A percentile compares a stretch with the other conserved stretches of the same genome.
Evolutionary conservation across 129 eudicot species (phyloP).

Genomic region (Heracleum sosnowskyi): DNA sequence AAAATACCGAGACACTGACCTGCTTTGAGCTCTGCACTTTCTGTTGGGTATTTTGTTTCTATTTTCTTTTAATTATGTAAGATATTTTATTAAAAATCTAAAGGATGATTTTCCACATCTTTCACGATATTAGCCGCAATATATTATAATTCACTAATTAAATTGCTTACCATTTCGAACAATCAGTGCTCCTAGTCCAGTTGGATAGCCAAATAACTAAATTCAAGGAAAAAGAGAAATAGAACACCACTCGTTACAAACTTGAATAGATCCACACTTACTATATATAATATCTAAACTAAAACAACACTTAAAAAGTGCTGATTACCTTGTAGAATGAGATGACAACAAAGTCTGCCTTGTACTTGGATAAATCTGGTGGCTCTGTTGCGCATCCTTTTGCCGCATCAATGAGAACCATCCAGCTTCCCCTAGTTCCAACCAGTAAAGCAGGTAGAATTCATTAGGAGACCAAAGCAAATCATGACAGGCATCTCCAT

Average conservation of each 20-base stretch:
- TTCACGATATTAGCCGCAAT: neutral
- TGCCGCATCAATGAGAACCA: conserved; percentile 94
- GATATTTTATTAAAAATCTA: neutral
- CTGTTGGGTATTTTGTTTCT: neutral
- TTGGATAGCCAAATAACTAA: conserved; percentile 94
- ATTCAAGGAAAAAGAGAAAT: conserved; percentile 13
- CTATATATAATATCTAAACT: neutral
- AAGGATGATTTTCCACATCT: neutral
- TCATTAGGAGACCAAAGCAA: neutral
- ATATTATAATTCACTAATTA: conserved; percentile 2
- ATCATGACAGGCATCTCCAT: conserved; percentile 8
- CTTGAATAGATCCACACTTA: neutral
- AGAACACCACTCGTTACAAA: neutral
- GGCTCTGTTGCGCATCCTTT: conserved; percentile 90
- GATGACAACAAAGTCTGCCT: conserved; percentile 79
- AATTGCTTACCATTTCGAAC: conserved; percentile 67
- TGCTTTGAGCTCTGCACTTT: neutral
- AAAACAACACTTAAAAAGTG: neutral
- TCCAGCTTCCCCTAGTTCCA: conserved; percentile 63
- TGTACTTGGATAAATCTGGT: conserved; percentile 66
- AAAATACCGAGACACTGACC: neutral
- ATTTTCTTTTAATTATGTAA: neutral
- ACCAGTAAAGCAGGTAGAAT: neutral
- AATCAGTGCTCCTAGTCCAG: conserved; percentile 94
- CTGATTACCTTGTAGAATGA: conserved; percentile 87